Conservation (phyloP, 129 eudicot species). For the Helichrysum umbraculigerum region DNA sequence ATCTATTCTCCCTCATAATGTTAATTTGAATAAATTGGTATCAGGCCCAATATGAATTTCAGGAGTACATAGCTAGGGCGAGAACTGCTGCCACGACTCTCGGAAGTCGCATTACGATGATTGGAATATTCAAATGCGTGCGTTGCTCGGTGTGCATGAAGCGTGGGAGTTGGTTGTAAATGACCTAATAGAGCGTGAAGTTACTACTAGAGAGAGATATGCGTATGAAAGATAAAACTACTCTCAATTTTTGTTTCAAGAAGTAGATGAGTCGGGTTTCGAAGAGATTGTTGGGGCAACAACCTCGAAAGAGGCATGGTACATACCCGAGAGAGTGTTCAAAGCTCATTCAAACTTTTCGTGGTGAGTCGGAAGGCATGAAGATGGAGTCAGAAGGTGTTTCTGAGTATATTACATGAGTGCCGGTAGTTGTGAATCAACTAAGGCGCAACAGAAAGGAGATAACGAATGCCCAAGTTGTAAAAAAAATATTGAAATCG, state of each 20-base stretch:
- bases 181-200: neutral
- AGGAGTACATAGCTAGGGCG: neutral
- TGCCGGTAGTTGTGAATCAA: neutral
- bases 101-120: neutral
- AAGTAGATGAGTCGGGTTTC: too few species aligned
- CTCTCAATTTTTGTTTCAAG: neutral
- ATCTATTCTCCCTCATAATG: too few species aligned
- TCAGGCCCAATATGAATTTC: too few species aligned
- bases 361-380: too few species aligned
- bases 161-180: neutral
- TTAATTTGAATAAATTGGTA: neutral
- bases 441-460: neutral
- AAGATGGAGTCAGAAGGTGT: neutral
- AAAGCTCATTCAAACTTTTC: too few species aligned
- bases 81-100: neutral
- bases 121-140: neutral
- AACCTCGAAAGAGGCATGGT: too few species aligned
- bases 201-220: neutral
- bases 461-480: neutral
- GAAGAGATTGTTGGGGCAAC: too few species aligned
- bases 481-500: too few species aligned
- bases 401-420: neutral
- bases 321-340: too few species aligned
- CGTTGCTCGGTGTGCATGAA: neutral
- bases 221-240: neutral